A percentile compares a stretch with the other conserved stretches of the same genome.
Conservation (phyloP, 176 grass and related monocot genomes). For the Hordeum marinum region DNA sequence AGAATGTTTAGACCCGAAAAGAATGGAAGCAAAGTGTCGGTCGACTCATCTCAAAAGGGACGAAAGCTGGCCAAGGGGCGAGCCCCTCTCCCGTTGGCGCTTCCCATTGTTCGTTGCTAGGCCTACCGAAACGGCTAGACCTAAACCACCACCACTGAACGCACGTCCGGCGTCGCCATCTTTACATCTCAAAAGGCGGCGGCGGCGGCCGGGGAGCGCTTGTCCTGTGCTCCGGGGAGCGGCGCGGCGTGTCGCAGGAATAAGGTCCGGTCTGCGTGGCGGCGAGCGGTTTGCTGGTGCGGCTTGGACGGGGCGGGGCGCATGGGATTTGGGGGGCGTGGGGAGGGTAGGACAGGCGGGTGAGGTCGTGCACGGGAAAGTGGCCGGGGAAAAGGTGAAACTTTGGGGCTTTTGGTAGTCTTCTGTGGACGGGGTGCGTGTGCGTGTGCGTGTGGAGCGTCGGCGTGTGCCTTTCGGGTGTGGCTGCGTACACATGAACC, state of each 20-base stretch:
- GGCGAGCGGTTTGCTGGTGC: conserved; percentile 23
- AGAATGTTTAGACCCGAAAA: conserved; percentile 46
- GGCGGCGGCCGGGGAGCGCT: conserved; percentile 25
- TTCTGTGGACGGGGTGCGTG: neutral
- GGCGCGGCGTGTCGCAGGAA: conserved; percentile 61
- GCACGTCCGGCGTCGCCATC: neutral
- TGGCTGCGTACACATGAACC: no score
- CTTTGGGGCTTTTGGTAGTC: neutral
- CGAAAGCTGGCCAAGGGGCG: conserved; percentile 43
- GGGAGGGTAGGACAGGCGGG: conserved; percentile 31
- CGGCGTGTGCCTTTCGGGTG: neutral
- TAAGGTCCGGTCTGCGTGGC: conserved; percentile 29
- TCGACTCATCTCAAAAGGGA: conserved; percentile 74
- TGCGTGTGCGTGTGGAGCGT: neutral
- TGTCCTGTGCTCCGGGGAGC: conserved; percentile 57
- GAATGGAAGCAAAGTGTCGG: conserved; percentile 47
- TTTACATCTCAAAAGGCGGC: conserved; percentile 56
- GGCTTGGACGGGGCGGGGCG: neutral
- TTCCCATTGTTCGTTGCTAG: conserved; percentile 41
- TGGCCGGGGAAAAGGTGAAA: neutral
- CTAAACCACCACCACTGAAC: neutral
- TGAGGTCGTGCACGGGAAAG: conserved; percentile 15
- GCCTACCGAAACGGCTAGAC: neutral
- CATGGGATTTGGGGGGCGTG: neutral
- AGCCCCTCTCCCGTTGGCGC: conserved; percentile 38